These are phyloP conservation scores for Trypanosoma lewisi DNA, from an alignment of 208 protist genomes.

Conservation along the genomic window DNA sequence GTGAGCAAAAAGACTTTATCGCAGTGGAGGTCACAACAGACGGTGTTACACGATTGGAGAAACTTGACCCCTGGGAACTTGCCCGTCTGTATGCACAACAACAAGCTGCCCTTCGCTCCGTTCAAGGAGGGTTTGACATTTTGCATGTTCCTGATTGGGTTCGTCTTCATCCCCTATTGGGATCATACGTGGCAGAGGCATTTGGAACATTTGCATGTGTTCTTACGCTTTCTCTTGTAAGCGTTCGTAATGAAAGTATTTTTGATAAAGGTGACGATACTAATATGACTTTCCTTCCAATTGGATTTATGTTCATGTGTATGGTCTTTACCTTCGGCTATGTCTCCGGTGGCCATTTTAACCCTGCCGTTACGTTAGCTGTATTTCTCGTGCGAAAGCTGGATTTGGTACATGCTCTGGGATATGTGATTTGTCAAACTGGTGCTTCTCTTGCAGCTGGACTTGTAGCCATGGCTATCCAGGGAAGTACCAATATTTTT, in stretches of 20 bases:
- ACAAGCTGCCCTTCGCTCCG: slow-evolving; percentile 55
- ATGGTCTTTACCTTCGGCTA: slow-evolving; percentile 87
- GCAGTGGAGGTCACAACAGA: slow-evolving; percentile 45
- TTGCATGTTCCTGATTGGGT: slow-evolving; percentile 82
- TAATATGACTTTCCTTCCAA: slow-evolving; percentile 70
- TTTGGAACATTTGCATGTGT: slow-evolving; percentile 81
- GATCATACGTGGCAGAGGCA: slow-evolving; percentile 72
- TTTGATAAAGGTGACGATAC: slow-evolving; percentile 53
- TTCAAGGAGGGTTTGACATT: slow-evolving; percentile 63
- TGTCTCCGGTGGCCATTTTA: slow-evolving; percentile 80
- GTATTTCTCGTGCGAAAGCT: slow-evolving; percentile 66
- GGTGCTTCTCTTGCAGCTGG: slow-evolving; percentile 60
- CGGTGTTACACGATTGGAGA: slow-evolving; percentile 43
- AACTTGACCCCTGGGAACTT: slow-evolving; percentile 57
- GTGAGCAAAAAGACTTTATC: slow-evolving; percentile 1
- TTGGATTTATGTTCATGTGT: slow-evolving; percentile 82
- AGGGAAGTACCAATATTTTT: slow-evolving; percentile 63
- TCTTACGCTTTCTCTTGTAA: slow-evolving; percentile 67
- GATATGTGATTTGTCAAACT: slow-evolving; percentile 73
- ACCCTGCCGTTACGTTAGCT: slow-evolving; percentile 78
- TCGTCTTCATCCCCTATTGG: slow-evolving; percentile 74
- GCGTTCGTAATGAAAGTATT: slow-evolving; percentile 65
- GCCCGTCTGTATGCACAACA: slow-evolving; percentile 66
- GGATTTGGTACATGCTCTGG: slow-evolving; percentile 41
- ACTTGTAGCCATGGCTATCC: slow-evolving; percentile 73